Evolutionary conservation across 345 rosid species (phyloP), one percentile per base, ranked within the genome.

Genomic region (Arabidopsis suecica): DNA sequence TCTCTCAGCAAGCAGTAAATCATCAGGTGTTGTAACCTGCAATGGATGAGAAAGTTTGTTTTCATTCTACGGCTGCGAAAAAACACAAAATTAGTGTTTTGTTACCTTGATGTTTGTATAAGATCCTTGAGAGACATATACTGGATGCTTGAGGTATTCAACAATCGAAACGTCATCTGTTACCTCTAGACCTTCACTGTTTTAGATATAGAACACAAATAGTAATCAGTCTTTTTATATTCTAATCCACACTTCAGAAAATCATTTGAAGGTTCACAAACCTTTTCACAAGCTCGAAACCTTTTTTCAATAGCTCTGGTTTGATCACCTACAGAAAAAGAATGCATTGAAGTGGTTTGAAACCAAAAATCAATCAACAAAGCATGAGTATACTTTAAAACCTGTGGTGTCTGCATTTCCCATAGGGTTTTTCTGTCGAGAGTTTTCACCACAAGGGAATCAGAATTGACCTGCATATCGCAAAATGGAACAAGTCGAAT

Each of bases 361-460:
- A 74, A 66, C 61, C 5, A 44, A n/a, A 41, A n/a, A 51, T 18
- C 58, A 55, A 47, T 6, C 38, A 64, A 22, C 45, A 60, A 57
- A 58, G 9, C 14, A 45, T 12, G 65, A 28, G 55, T 23, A 3
- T 9, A 18, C 33, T 13, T 18, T 16, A 36, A 28, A 79, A 91
- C 98, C 96, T 94, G 98, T 54, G 96, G 98, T 47, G 98, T 91
- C 76, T 94, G 97, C 96, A 94, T 94, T 79, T 94, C 97, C 98
- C 98, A 91, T 56, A 91, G 93, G 11, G 89, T 94, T 78, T 86
- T 94, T 22, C 96, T 85, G 74, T 94, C 95, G 25, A 94, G 87
- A 55, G 98, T 94, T 84, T 77, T 88, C 54, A 85, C 96, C 38
- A 94, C 97, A 54, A 89, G 89, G 11, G 93, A 88, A 58, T 90